Conservation (phyloP, 257 asterid species). For the Buddleja alternifolia region DNA sequence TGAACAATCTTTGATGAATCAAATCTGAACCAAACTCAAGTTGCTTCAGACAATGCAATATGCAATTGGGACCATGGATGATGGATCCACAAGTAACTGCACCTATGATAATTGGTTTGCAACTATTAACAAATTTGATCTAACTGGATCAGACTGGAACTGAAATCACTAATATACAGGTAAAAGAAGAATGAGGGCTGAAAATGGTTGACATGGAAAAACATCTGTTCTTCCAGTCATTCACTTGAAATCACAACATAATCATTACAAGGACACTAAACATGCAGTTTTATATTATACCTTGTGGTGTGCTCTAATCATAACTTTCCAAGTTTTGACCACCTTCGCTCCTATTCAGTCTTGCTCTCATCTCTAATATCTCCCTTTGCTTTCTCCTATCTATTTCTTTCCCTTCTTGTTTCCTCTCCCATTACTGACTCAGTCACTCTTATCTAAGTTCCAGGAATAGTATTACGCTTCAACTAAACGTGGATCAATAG, state of each 20-base stretch:
- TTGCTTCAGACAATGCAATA: not conserved
- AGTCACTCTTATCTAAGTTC: not conserved
- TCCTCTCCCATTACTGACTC: not conserved
- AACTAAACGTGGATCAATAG: not conserved
- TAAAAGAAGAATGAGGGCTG: not conserved
- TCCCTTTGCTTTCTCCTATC: not conserved
- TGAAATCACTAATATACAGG: not conserved
- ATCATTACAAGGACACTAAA: not conserved
- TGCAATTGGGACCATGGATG: conserved; percentile 5
- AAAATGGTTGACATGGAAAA: not conserved
- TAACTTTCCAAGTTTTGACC: not conserved
- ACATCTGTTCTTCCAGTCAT: not conserved
- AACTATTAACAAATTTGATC: not conserved
- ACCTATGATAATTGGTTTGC: not conserved
- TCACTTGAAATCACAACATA: not conserved
- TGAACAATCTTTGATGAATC: not conserved
- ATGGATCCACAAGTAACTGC: not conserved
- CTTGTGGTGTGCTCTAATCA: not conserved
- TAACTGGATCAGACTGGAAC: not conserved
- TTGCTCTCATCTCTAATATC: not conserved
- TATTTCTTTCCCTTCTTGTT: not conserved
- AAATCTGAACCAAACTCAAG: not conserved
- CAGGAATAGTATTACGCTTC: not conserved
- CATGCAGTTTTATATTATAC: not conserved
- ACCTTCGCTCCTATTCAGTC: not conserved